phyloP scores from a whole-genome alignment of 352 stramenopile species.

The Pythium folliculosum region DNA sequence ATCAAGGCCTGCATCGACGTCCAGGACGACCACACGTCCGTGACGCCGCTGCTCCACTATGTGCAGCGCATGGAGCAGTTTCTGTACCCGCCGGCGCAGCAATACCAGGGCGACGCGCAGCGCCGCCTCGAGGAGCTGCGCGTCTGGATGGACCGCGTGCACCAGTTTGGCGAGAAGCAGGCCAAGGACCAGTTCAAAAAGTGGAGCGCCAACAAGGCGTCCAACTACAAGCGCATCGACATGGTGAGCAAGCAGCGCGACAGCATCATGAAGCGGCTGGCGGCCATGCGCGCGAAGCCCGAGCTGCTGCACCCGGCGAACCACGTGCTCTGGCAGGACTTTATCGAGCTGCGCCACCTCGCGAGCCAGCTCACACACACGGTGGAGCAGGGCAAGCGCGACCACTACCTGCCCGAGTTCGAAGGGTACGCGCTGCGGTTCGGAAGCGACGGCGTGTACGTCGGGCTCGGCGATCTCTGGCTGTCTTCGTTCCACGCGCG shows the following conservation, averaged over 20 bases:
- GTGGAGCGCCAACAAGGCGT: conserved; percentile 60
- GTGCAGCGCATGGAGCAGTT: conserved; percentile 56
- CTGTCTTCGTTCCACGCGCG: conserved; percentile 71
- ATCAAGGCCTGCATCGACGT: conserved; percentile 59
- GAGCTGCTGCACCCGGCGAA: conserved; percentile 53
- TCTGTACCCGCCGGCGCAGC: conserved; percentile 29
- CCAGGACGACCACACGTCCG: conserved; percentile 40
- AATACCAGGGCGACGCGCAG: conserved; percentile 15
- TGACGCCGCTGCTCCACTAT: conserved; percentile 46
- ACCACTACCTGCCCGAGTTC: conserved; percentile 64
- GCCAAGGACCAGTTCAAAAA: conserved; percentile 48
- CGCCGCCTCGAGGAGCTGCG: conserved; percentile 44
- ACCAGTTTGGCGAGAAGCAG: conserved; percentile 43
- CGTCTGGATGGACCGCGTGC: conserved; percentile 55
- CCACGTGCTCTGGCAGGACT: conserved; percentile 56
- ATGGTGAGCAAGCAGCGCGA: conserved; percentile 57
- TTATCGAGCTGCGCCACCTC: conserved; percentile 67
- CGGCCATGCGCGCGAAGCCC: conserved; percentile 50
- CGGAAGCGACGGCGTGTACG: conserved; percentile 68
- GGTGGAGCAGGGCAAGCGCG: conserved; percentile 68
- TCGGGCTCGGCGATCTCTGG: conserved; percentile 74
- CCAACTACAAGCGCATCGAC: conserved; percentile 69
- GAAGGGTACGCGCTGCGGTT: conserved; percentile 66
- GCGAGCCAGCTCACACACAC: conserved; percentile 56
- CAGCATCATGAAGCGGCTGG: conserved; percentile 60